Evolutionary conservation across 805 yeast genomes (phyloP), one percentile per base, ranked within the genome.

Genomic region (Teunomyces pallodes): DNA sequence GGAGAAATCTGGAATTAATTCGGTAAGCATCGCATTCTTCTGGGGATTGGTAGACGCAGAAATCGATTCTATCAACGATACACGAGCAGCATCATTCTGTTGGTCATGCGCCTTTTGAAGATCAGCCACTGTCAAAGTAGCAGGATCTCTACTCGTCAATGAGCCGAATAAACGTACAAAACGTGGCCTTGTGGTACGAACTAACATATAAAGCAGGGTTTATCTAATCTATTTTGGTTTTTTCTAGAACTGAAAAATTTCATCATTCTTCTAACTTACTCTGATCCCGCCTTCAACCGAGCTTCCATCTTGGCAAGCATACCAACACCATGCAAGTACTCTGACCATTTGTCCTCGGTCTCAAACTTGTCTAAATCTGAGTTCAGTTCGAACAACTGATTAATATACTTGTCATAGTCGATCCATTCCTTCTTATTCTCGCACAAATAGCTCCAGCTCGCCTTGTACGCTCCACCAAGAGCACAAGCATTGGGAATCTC

Each of bases 401-500:
- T 59, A 43, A 76, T 48, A 60, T 67, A 61, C 57, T 69, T 56
- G 75, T 67, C 67, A 61, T 72, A 84, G 72, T 47, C 71, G 58
- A 65, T 68, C 77, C 67, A 76, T 12, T 59, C 48, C 8, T 56
- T 56, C 14, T 58, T 53, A 20, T 47, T 30, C 51, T 71, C 76
- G 48, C 67, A 67, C 46, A 60, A 53, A 48, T 63, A 66, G 33
- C 88, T 79, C 95, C 95, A 90, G 42, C 84, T 72, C 1, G 96
- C 92, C 61, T 87, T 86, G 67, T 78, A 87, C 36, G 95, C 92
- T 3, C 96, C 96, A 24, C 97, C 97, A 31, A 88, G 65, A 0
- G 96, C 97, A 75, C 97, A 90, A 1, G 96, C 94, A 66, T 90
- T 90, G 6, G 92, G 82, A 42, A 88, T 80, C 58, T 87, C 90